These are phyloP conservation scores for Canariomyces notabilis DNA, from an alignment of 2,329 filamentous ascomycete species.

Conservation along the genomic window DNA sequence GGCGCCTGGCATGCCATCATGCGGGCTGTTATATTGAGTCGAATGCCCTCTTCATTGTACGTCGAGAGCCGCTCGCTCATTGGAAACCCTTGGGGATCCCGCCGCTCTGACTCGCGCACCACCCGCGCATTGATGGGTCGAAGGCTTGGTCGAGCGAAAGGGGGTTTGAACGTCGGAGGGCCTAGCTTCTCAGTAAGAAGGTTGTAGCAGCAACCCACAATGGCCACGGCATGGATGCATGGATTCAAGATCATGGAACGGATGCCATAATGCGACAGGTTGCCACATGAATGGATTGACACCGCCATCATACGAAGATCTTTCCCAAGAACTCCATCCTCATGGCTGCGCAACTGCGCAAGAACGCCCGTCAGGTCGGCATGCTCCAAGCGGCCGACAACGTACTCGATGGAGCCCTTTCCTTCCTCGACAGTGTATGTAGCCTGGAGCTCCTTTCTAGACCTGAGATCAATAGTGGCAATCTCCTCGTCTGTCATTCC, in stretches of 20 bases:
- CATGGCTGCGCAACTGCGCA: conserved; percentile 50
- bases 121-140: conserved; percentile 65
- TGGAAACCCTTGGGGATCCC: conserved; percentile 87
- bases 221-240: conserved; percentile 80
- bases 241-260: conserved; percentile 80
- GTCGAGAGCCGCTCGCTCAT: conserved; percentile 70
- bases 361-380: conserved; percentile 67
- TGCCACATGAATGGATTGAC: conserved; percentile 95
- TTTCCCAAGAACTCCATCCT: conserved; percentile 29
- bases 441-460: conserved; percentile 44
- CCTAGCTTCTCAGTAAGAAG: conserved; percentile 85
- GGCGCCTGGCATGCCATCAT: conserved; percentile 99
- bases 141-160: conserved; percentile 65
- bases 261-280: conserved; percentile 92
- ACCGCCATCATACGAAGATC: conserved; percentile 70
- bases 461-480: conserved; percentile 44
- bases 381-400: conserved; percentile 68
- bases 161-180: conserved; percentile 79
- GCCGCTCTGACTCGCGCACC: conserved; percentile 61
- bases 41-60: conserved; percentile 59
- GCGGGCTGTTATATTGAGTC: conserved; percentile 89
- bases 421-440: conserved; percentile 55
- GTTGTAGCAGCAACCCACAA: conserved; percentile 98
- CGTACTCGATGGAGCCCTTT: conserved; percentile 69
- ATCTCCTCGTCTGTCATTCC: conserved; percentile 27